Evolutionary conservation across 345 rosid species (phyloP), one percentile per base, ranked within the genome.

Genomic region (Salix suchowensis): DNA sequence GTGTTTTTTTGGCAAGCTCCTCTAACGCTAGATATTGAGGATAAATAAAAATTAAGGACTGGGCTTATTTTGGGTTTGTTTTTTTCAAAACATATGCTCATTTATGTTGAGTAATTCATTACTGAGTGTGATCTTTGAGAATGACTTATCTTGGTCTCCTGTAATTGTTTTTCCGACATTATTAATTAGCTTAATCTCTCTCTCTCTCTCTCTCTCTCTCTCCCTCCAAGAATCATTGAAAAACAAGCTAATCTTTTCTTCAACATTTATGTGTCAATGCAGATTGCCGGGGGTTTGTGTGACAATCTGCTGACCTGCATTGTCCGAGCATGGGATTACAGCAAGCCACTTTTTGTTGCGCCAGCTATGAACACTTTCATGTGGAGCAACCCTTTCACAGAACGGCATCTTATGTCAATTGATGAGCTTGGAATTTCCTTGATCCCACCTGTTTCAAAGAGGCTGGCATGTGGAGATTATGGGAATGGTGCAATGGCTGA

Each of bases 401-500:
- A 93, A 74, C 76, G 90, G 21, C 99, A 96, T 87, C 89, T 93
- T 4, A 83, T 91, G 91, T 76, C 86, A 28, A 84, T 91, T 36
- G 98, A 92, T 72, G 99, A 96, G 44, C 94, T 96, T 37, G 98
- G 98, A 71, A 88, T 93, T 74, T 83, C 92, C 64, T 89, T 93
- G 21, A 92, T 96, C 80, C 98, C 96, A 18, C 96, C 98, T 0
- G 90, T 91, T 65, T 73, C 90, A 37, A 91, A 93, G 84, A 88
- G 90, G 85, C 84, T 93, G 72, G 98, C 98, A 40, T 90, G 98
- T 55, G 98, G 98, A 50, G 98, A 95, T 71, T 89, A 88, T 28
- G 94, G 96, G 18, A 92, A 89, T 58, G 98, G 97, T 40, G 94
- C 96, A 58, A 93, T 96, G 97, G 98, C 95, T 9, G 97, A 96